A percentile compares a stretch with the other conserved stretches of the same genome.
phyloP scores from a whole-genome alignment of 495 filamentous ascomycete species.

The Pseudevernia furfuracea region DNA sequence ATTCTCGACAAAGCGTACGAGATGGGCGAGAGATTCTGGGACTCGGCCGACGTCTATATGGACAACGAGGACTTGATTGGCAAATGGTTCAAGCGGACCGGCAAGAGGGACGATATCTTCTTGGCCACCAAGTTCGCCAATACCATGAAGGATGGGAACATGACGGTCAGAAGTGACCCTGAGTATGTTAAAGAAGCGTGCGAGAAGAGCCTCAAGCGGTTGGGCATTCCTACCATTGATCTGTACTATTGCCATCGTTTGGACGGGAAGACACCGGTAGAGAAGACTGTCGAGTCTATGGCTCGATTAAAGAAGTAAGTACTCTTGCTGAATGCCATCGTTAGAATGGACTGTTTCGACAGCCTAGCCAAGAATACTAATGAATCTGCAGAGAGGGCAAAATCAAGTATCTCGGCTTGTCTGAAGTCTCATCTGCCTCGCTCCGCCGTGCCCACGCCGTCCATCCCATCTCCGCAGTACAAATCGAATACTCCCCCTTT shows the following conservation, averaged over 20 bases:
- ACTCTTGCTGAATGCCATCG: not conserved
- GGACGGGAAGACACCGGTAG: slow-evolving; percentile 40
- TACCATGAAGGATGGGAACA: slow-evolving; percentile 25
- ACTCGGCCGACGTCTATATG: slow-evolving; percentile 47
- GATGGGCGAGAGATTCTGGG: slow-evolving; percentile 53
- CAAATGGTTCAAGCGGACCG: slow-evolving; percentile 44
- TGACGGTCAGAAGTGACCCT: slow-evolving; percentile 33
- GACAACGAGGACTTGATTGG: slow-evolving; percentile 34
- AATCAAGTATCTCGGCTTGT: slow-evolving; percentile 46
- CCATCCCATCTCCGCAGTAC: slow-evolving; percentile 48
- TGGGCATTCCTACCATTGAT: slow-evolving; percentile 33
- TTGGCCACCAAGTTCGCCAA: slow-evolving; percentile 48
- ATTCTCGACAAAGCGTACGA: slow-evolving; percentile 44
- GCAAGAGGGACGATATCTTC: slow-evolving; percentile 48
- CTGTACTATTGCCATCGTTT: slow-evolving; percentile 31
- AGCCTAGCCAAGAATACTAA: not conserved
- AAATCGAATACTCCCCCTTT: slow-evolving; percentile 47
- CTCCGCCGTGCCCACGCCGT: slow-evolving; percentile 51
- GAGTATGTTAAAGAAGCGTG: slow-evolving; percentile 42
- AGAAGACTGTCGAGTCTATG: slow-evolving; percentile 42
- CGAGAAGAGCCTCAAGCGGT: slow-evolving; percentile 35
- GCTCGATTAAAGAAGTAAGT: slow-evolving; percentile 42
- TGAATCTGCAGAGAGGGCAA: slow-evolving; percentile 38
- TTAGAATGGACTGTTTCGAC: not conserved
- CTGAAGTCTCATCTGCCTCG: slow-evolving; percentile 49